phyloP scores from a whole-genome alignment of 2,329 filamentous ascomycete genomes.

The Phaeophleospora eucalypticola region DNA sequence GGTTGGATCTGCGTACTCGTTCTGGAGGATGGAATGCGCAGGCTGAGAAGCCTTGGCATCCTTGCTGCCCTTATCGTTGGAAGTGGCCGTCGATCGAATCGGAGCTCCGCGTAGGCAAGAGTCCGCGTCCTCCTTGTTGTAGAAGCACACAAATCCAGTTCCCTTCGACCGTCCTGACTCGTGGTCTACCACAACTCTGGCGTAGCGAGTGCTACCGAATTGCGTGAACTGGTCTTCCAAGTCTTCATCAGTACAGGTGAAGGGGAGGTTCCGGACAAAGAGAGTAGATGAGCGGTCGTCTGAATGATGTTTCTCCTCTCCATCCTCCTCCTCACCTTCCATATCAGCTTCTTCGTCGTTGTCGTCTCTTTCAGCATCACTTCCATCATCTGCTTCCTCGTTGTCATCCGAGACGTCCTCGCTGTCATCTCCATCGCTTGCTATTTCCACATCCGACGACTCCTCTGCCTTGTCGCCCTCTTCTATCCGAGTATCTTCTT shows the following conservation, averaged over 20 bases:
- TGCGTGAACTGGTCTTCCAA: conserved; percentile 81
- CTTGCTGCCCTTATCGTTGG: conserved; percentile 21
- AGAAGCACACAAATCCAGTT: conserved; percentile 94
- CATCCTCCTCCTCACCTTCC: conserved; percentile 40
- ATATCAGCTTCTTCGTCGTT: conserved; percentile 40
- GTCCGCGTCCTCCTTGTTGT: conserved; percentile 68
- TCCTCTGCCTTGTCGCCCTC: conserved; percentile 31
- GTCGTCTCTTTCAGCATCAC: conserved; percentile 38
- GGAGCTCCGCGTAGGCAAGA: conserved; percentile 74
- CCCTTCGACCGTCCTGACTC: conserved; percentile 82
- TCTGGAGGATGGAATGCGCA: conserved; percentile 80
- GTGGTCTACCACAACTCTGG: conserved; percentile 82
- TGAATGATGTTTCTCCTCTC: conserved; percentile 42
- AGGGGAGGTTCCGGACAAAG: conserved; percentile 92
- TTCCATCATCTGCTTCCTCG: conserved; percentile 38
- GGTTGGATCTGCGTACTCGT: conserved; percentile 74
- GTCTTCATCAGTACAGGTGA: conserved; percentile 75
- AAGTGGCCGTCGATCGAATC: conserved; percentile 41
- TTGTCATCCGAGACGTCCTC: conserved; percentile 41
- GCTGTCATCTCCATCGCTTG: conserved; percentile 45
- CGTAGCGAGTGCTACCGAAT: conserved; percentile 87
- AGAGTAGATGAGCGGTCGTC: conserved; percentile 69
- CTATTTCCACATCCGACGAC: conserved; percentile 33
- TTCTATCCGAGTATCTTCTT: conserved; percentile 28
- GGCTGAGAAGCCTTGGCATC: conserved; percentile 33